Evolutionary conservation across 345 rosid species (phyloP).

Genomic region (Iberis pinnata): DNA sequence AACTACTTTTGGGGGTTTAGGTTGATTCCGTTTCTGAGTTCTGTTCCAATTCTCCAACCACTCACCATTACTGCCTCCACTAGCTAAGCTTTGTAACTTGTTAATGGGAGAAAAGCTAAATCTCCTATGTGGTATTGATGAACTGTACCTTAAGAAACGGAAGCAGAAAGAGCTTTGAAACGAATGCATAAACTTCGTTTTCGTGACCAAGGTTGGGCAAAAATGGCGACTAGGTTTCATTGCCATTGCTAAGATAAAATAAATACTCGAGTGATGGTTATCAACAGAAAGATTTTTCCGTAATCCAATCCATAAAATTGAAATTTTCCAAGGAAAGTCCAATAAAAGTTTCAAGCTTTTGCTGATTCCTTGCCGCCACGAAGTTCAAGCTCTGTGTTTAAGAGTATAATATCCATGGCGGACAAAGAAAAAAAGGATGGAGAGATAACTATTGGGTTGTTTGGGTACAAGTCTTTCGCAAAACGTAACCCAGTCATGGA

Average conservation of each 20-base stretch:
- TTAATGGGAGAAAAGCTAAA: constrained; percentile 22
- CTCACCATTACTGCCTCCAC: constrained; percentile 8
- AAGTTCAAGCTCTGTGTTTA: constrained; percentile 12
- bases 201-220: constrained; percentile 29
- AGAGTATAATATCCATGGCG: constrained; percentile 33
- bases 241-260: constrained; percentile 38
- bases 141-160: constrained; percentile 42
- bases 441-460: constrained; percentile 10
- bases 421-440: not conserved
- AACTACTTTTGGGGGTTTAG: constrained; percentile 44
- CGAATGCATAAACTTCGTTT: constrained; percentile 19
- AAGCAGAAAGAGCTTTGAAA: constrained; percentile 37
- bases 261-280: not conserved
- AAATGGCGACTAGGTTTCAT: constrained; percentile 54
- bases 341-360: not conserved
- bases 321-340: not conserved
- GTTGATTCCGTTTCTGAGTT: constrained; percentile 36
- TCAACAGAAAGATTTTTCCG: not conserved
- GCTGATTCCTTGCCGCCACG: constrained; percentile 6
- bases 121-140: constrained; percentile 32
- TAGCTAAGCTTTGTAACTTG: not conserved
- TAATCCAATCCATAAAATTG: not conserved
- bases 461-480: constrained; percentile 1
- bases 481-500: not conserved
- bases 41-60: constrained; percentile 56